Percentiles rank a stretch among this genome's conserved stretches.
phyloP scores from a whole-genome alignment of 2,329 filamentous ascomycete species.

The Diaporthe batatas region DNA sequence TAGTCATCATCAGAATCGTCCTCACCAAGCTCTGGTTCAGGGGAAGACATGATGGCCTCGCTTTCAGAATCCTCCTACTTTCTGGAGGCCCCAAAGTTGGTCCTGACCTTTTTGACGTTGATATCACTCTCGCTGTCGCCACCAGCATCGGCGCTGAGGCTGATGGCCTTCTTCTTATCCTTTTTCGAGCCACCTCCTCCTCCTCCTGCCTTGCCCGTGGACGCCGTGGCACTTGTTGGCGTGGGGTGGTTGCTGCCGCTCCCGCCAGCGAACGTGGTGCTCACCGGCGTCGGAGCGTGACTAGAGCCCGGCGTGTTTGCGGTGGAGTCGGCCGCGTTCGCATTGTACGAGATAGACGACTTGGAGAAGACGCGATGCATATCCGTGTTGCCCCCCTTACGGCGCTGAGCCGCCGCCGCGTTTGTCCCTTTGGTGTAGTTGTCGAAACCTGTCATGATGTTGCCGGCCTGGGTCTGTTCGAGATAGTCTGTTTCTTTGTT shows the following conservation, averaged over 20 bases:
- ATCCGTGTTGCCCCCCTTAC: slow-evolving; percentile 75
- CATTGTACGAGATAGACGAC: slow-evolving; percentile 73
- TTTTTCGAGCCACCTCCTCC: slow-evolving; percentile 58
- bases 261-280: slow-evolving; percentile 61
- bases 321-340: slow-evolving; percentile 46
- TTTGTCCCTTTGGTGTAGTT: slow-evolving; percentile 93
- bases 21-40: neutral
- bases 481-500: slow-evolving; percentile 89
- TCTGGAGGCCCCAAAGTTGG: slow-evolving; percentile 68
- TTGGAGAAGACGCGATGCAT: slow-evolving; percentile 80
- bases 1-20: neutral
- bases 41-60: neutral
- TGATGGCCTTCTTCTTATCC: slow-evolving; percentile 65
- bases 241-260: slow-evolving; percentile 66
- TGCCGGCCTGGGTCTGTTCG: slow-evolving; percentile 88
- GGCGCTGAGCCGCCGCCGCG: slow-evolving; percentile 72
- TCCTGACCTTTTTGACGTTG: slow-evolving; percentile 67
- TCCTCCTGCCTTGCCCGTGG: slow-evolving; percentile 41
- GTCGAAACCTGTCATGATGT: slow-evolving; percentile 98
- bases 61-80: slow-evolving; percentile 50
- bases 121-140: slow-evolving; percentile 72
- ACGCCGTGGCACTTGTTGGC: slow-evolving; percentile 64
- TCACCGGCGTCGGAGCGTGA: slow-evolving; percentile 67
- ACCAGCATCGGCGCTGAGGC: slow-evolving; percentile 49
- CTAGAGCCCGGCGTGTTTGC: slow-evolving; percentile 51